These are phyloP conservation scores for Penicillium ochrochloron DNA, from an alignment of 495 filamentous ascomycete genomes.

Conservation along the genomic window DNA sequence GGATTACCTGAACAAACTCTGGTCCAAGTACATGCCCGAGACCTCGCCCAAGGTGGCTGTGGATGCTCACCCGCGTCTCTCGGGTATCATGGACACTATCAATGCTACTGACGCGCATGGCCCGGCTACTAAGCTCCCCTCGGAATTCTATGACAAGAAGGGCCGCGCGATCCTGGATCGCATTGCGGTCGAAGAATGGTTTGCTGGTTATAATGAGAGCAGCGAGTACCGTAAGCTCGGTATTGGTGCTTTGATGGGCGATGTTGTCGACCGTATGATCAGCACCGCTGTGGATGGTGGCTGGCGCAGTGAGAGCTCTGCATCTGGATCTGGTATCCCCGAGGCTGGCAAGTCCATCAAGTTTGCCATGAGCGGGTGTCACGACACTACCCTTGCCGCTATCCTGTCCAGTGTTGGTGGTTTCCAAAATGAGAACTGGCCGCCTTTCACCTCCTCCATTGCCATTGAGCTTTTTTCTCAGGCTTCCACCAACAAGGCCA, in stretches of 20 bases:
- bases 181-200: conserved; percentile 93
- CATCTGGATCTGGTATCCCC: conserved; percentile 44
- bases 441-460: conserved; percentile 88
- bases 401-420: conserved; percentile 79
- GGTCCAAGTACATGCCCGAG: conserved; percentile 85
- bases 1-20: conserved; percentile 74
- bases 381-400: conserved; percentile 90
- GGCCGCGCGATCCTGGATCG: conserved; percentile 71
- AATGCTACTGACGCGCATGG: conserved; percentile 90
- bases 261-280: conserved; percentile 85
- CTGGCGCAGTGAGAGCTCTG: conserved; percentile 61
- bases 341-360: conserved; percentile 62
- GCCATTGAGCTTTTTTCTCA: conserved; percentile 86
- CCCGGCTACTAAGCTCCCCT: conserved; percentile 72
- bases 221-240: conserved; percentile 84
- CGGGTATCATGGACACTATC: conserved; percentile 91
- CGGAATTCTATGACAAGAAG: conserved; percentile 85
- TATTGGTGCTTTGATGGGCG: conserved; percentile 82
- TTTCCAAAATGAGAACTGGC: conserved; percentile 76
- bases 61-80: conserved; percentile 80
- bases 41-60: conserved; percentile 70
- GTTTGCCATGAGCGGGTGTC: conserved; percentile 81
- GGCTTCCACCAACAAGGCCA: conserved; percentile 18
- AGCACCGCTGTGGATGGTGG: conserved; percentile 65
- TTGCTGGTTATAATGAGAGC: conserved; percentile 80